Evolutionary conservation across 164 flowering plant species (phyloP).

Genomic region (Warburgia ugandensis): DNA sequence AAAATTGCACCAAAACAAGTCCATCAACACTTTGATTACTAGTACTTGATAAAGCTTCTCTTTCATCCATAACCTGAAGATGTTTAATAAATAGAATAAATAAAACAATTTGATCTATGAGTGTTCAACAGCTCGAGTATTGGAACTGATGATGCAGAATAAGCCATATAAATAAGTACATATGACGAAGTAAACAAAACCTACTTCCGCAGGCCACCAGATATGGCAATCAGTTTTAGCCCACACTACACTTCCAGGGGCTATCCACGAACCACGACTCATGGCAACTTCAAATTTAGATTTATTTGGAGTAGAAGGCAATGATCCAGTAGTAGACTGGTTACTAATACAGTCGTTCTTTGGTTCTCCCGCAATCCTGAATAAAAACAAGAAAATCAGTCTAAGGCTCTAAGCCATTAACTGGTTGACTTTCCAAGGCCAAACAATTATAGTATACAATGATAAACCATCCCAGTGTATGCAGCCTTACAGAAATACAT

Average conservation of each 20-base stretch:
- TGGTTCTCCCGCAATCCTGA: too few species aligned
- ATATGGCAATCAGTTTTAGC: slow-evolving; percentile 20
- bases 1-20: slow-evolving; percentile 23
- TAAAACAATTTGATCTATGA: too few species aligned
- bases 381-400: too few species aligned
- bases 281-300: slow-evolving; percentile 9
- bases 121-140: too few species aligned
- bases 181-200: not conserved
- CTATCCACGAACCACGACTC: slow-evolving; percentile 9
- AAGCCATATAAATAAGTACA: too few species aligned
- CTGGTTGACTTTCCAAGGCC: too few species aligned
- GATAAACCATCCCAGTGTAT: too few species aligned
- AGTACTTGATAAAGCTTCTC: slow-evolving; percentile 4
- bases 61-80: slow-evolving; percentile 21
- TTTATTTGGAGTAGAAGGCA: slow-evolving; percentile 10
- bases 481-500: too few species aligned
- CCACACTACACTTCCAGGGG: slow-evolving; percentile 29
- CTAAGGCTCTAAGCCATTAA: too few species aligned
- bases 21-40: slow-evolving; percentile 10
- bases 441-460: too few species aligned
- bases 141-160: too few species aligned
- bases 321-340: slow-evolving; percentile 2
- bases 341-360: not conserved
- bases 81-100: too few species aligned
- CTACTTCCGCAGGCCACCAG: slow-evolving; percentile 36